phyloP scores from a whole-genome alignment of 2,329 filamentous ascomycete genomes.

The Fusarium burgessii region DNA sequence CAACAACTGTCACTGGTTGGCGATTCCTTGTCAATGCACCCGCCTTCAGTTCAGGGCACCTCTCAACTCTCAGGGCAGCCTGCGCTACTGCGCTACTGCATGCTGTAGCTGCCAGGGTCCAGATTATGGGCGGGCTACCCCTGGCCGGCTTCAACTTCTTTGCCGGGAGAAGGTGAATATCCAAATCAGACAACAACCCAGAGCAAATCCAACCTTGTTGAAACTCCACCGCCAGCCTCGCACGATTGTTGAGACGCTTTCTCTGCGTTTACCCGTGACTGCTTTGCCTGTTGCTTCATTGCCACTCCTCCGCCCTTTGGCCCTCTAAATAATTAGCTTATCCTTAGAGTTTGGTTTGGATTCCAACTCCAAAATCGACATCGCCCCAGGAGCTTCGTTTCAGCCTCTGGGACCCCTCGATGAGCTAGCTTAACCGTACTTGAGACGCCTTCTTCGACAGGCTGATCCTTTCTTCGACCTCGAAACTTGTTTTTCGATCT shows the following conservation, averaged over 20 bases:
- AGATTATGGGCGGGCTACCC: constrained; percentile 34
- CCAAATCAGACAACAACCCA: constrained; percentile 36
- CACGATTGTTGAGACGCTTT: constrained; percentile 32
- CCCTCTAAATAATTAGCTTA: constrained; percentile 25
- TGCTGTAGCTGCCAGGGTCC: constrained; percentile 33
- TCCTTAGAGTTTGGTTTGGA: constrained; percentile 35
- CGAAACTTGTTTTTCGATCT: constrained; percentile 13
- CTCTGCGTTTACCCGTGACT: constrained; percentile 14
- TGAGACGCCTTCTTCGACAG: constrained; percentile 32
- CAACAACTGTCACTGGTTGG: constrained; percentile 19
- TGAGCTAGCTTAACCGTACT: constrained; percentile 33
- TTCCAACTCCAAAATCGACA: constrained; percentile 35
- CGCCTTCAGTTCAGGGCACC: constrained; percentile 33
- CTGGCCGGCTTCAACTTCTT: constrained; percentile 41
- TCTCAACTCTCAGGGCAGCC: constrained; percentile 30
- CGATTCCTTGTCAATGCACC: constrained; percentile 27
- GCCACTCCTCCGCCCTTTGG: constrained; percentile 1
- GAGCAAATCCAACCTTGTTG: constrained; percentile 14
- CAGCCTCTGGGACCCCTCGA: constrained; percentile 42
- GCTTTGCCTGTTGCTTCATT: constrained; percentile 11
- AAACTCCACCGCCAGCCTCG: constrained; percentile 42
- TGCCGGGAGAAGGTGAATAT: constrained; percentile 22
- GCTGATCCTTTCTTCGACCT: constrained; percentile 23
- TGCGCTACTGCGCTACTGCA: constrained; percentile 19
- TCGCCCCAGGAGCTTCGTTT: constrained; percentile 36